phyloP scores from a whole-genome alignment of 345 rosid genomes.

The Salix brachista region DNA sequence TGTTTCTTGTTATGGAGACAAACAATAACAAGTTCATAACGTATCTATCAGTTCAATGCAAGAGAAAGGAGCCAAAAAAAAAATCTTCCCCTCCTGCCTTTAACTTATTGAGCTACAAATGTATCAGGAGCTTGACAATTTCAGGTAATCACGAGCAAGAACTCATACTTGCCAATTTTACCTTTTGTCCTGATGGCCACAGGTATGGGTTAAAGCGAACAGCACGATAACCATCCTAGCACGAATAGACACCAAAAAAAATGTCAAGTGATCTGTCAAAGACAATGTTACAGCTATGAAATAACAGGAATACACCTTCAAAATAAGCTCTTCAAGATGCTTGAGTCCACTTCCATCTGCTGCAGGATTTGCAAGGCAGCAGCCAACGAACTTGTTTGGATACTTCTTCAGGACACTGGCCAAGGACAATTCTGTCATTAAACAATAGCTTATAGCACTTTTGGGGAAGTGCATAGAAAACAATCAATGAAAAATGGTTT shows the following conservation, averaged over 20 bases:
- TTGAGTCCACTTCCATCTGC: slow-evolving; percentile 75
- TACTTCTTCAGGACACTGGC: slow-evolving; percentile 64
- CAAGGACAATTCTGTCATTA: slow-evolving; percentile 13
- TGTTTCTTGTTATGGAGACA: background rate
- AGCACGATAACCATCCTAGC: slow-evolving; percentile 80
- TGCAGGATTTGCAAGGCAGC: slow-evolving; percentile 94
- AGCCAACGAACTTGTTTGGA: slow-evolving; percentile 80
- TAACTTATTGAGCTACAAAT: background rate
- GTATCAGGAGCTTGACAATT: background rate
- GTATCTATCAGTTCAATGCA: background rate
- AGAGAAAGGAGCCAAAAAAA: background rate
- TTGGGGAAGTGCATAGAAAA: background rate
- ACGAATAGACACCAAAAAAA: background rate
- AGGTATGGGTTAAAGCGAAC: slow-evolving; percentile 90
- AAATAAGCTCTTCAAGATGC: slow-evolving; percentile 71
- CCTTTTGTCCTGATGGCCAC: slow-evolving; percentile 89
- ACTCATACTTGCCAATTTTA: slow-evolving; percentile 18
- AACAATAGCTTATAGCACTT: background rate
- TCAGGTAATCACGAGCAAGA: background rate
- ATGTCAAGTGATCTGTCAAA: slow-evolving; percentile 16
- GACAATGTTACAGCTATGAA: background rate
- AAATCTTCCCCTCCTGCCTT: background rate
- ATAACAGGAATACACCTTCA: slow-evolving; percentile 43
- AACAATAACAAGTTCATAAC: background rate
- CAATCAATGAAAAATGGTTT: background rate